phyloP scores from a whole-genome alignment of 2,329 filamentous ascomycete genomes.

The Colletotrichum acutatum region DNA sequence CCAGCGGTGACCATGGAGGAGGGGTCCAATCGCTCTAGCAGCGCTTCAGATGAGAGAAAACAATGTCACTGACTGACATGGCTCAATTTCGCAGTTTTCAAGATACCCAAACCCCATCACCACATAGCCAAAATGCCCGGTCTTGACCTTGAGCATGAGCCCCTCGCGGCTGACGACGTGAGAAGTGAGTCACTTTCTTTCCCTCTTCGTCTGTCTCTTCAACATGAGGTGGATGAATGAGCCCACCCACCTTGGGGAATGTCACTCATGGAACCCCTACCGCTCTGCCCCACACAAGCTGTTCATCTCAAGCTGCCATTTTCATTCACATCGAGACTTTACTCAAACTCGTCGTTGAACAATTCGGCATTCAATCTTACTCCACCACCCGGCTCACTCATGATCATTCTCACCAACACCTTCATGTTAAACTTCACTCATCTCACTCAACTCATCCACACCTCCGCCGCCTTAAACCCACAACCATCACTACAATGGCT shows the following conservation, averaged over 20 bases:
- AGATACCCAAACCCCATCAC: conserved; percentile 15
- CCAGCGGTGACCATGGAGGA: not conserved
- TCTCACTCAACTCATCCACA: not conserved
- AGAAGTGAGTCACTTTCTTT: conserved; percentile 47
- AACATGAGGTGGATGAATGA: not conserved
- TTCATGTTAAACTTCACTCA: not conserved
- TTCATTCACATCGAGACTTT: not conserved
- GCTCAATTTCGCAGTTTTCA: conserved; percentile 10
- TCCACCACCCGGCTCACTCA: not conserved
- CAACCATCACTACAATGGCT: conserved; percentile 38
- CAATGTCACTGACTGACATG: not conserved
- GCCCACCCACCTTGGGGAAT: conserved; percentile 7
- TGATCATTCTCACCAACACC: not conserved
- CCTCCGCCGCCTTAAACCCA: not conserved
- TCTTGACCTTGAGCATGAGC: conserved; percentile 48
- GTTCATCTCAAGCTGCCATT: not conserved
- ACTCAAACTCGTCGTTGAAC: not conserved
- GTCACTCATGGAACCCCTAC: conserved; percentile 6
- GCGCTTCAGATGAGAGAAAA: not conserved
- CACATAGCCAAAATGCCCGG: conserved; percentile 50
- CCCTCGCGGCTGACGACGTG: conserved; percentile 58
- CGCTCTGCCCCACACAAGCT: conserved; percentile 1
- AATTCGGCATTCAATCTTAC: not conserved
- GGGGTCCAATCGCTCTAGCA: not conserved
- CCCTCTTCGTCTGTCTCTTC: not conserved